Evolutionary conservation across 2,329 filamentous ascomycete species (phyloP), one percentile per base, ranked within the genome.

Genomic region (Malbranchea cinnamomea): DNA sequence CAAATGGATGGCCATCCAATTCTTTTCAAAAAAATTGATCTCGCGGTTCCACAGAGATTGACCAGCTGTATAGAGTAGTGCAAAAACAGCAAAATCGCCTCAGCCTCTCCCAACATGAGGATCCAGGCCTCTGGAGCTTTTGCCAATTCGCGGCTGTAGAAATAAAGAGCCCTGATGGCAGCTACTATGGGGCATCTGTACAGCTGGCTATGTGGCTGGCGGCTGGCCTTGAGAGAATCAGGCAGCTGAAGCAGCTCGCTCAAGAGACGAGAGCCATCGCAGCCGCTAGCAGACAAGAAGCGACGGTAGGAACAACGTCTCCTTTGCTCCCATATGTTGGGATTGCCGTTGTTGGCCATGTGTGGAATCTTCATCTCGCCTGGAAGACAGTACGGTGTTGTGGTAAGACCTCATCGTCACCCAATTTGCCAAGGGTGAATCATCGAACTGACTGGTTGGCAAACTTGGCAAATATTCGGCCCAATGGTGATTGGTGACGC

Each of bases 201-300:
- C 34, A 37, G 19, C 13, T 34, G 8, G 31, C 19, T 12, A 30
- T 24, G 13, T 37, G 34, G 34, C 19, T 37, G 18, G 31, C 28
- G 8, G 34, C 34, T 3, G 31, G 34, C 9, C 22, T 34, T 20
- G 31, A 34, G 17, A 28, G 19, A 16, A 4, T 28, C 13, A 28
- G 26, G 7, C 13, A 17, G 26, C 26, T 28, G 3, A 15, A 18
- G 17, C 13, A 3, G 4, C 8, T 10, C 9, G 26, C 26, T 17
- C 13, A 3, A 9, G 26, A 13, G n/a, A 17, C 13, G 10, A 13
- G 24, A 12, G 30, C n/a, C 2, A 11, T n/a, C 7, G 6, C 21
- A 17, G 6, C 10, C 2, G 11, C 11, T 2, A 13, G 10, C 6
- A 5, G 13, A 7, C 15, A 4, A 15, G 12, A 14, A 10, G 13